These are phyloP conservation scores for Thelonectria olida DNA, from an alignment of 2,329 filamentous ascomycete genomes.

Conservation along the genomic window DNA sequence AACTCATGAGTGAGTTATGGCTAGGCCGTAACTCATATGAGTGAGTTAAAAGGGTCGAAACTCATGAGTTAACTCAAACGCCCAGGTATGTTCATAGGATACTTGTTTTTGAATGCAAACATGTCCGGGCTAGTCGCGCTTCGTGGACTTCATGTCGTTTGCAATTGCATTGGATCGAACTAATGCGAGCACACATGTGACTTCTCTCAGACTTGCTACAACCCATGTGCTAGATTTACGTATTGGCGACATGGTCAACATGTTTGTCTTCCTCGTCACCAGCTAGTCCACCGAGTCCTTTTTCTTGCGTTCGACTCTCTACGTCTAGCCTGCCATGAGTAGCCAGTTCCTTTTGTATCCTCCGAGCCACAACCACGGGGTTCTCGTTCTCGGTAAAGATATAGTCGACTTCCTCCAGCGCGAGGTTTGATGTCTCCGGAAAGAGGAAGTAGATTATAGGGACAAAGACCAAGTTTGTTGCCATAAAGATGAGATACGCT, in stretches of 20 bases:
- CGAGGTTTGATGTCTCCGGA: conserved; percentile 61
- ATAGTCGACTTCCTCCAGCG: conserved; percentile 61
- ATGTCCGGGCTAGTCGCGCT: too few relatives aligned
- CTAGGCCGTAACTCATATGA: too few relatives aligned
- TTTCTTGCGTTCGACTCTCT: neutral
- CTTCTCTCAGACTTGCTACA: too few relatives aligned
- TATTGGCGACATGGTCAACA: conserved; percentile 4
- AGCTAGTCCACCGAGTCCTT: neutral
- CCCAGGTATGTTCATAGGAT: too few relatives aligned
- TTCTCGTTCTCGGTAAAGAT: conserved; percentile 23
- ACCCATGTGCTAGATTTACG: too few relatives aligned
- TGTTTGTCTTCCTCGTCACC: neutral
- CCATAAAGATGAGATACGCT: conserved; percentile 62
- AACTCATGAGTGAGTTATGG: too few relatives aligned
- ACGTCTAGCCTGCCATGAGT: conserved; percentile 16
- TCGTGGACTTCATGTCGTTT: too few relatives aligned
- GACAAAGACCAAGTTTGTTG: conserved; percentile 55
- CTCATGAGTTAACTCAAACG: too few relatives aligned
- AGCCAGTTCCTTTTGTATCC: conserved; percentile 22
- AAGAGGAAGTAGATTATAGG: conserved; percentile 57
- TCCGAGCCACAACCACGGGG: conserved; percentile 17
- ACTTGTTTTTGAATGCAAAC: too few relatives aligned
- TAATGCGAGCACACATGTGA: too few relatives aligned
- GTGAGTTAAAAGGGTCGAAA: too few relatives aligned
- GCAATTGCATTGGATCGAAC: too few relatives aligned